Conservation (phyloP, 768 basidiomycete genomes). For the Pleurotus platypus region DNA sequence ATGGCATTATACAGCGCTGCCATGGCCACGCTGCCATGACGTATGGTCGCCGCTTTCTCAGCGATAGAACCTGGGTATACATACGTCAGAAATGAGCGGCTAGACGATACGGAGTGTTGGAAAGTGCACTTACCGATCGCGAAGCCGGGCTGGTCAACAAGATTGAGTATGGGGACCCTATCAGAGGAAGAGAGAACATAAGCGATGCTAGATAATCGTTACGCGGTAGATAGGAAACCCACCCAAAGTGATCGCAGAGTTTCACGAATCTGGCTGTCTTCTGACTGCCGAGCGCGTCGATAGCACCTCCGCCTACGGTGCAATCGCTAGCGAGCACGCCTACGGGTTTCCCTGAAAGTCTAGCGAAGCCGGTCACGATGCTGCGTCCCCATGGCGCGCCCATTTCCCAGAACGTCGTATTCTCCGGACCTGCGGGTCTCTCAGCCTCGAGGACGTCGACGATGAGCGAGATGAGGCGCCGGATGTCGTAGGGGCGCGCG, state of each 20-base stretch:
- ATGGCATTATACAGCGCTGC: constrained; percentile 33
- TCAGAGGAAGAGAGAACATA: background rate
- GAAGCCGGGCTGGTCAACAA: constrained; percentile 39
- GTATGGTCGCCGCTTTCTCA: constrained; percentile 34
- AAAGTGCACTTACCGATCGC: constrained; percentile 25
- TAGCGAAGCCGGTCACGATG: constrained; percentile 36
- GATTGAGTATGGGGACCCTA: constrained; percentile 34
- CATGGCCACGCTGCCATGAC: constrained; percentile 34
- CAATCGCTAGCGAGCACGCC: constrained; percentile 36
- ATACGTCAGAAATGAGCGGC: no score
- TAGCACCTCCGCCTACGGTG: constrained; percentile 34
- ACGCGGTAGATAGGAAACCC: background rate
- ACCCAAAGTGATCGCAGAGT: constrained; percentile 40
- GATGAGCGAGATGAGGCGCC: constrained; percentile 28
- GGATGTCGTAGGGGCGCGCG: constrained; percentile 31
- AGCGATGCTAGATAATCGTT: background rate
- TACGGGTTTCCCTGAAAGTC: constrained; percentile 29
- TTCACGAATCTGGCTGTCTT: constrained; percentile 33
- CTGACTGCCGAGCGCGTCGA: constrained; percentile 35
- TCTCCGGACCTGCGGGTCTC: constrained; percentile 11
- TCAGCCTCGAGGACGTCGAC: constrained; percentile 21
- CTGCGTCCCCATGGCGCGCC: constrained; percentile 32
- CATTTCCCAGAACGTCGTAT: constrained; percentile 32
- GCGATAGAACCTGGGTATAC: constrained; percentile 24
- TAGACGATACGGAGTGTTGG: no score